A percentile compares a stretch with the other conserved stretches of the same genome.
phyloP scores from a whole-genome alignment of 495 filamentous ascomycete genomes.

The Penicillium canariense region DNA sequence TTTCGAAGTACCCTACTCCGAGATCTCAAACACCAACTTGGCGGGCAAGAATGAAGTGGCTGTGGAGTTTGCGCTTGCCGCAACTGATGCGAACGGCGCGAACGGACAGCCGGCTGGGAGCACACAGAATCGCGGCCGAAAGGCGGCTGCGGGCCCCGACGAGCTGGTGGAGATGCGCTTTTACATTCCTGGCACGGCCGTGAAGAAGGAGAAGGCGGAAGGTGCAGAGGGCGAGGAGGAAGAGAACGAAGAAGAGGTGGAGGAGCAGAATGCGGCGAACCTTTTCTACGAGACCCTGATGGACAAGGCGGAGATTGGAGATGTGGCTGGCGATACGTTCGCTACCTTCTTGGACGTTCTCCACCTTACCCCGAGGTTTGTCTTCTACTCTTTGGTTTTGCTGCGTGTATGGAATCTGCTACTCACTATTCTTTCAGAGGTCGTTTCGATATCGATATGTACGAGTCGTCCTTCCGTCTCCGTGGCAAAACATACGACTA shows the following conservation, averaged over 20 bases:
- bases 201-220: slow-evolving; percentile 75
- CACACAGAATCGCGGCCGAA: slow-evolving; percentile 77
- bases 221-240: slow-evolving; percentile 68
- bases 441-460: slow-evolving; percentile 99
- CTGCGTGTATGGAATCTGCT: neutral
- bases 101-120: slow-evolving; percentile 71
- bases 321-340: slow-evolving; percentile 95
- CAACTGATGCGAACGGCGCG: slow-evolving; percentile 64
- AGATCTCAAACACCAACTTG: slow-evolving; percentile 96
- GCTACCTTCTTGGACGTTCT: slow-evolving; percentile 96
- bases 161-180: slow-evolving; percentile 98
- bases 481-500: slow-evolving; percentile 99
- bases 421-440: slow-evolving; percentile 62
- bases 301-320: slow-evolving; percentile 98
- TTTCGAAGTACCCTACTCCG: slow-evolving; percentile 96
- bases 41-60: slow-evolving; percentile 98
- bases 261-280: slow-evolving; percentile 90
- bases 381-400: neutral
- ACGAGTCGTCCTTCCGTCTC: slow-evolving; percentile 94
- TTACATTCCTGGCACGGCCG: slow-evolving; percentile 91
- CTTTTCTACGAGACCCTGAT: slow-evolving; percentile 96
- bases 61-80: slow-evolving; percentile 79
- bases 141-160: slow-evolving; percentile 81
- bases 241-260: slow-evolving; percentile 69
- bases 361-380: slow-evolving; percentile 92